Evolutionary conservation across 805 yeast genomes (phyloP).

Genomic region (Ogataea corticis): DNA sequence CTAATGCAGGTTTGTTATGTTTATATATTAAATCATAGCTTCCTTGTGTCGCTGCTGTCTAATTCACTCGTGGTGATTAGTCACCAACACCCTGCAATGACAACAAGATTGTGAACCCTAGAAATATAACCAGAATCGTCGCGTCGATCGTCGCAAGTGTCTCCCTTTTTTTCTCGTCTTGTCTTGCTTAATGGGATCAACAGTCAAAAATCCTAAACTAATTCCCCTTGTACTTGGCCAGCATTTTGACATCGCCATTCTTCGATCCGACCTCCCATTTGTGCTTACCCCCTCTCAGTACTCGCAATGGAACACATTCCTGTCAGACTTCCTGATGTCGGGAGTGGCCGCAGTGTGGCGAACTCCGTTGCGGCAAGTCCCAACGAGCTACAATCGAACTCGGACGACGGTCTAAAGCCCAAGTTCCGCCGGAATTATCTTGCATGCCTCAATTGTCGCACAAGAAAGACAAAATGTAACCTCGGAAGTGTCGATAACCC

Average conservation of each 20-base stretch:
- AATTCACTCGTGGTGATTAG: too few species aligned
- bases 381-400: background rate
- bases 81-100: too few species aligned
- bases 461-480: conserved; percentile 84
- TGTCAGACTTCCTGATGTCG: too few species aligned
- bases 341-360: too few species aligned
- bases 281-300: background rate
- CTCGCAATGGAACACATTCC: too few species aligned
- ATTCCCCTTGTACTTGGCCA: too few species aligned
- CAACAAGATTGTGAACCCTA: too few species aligned
- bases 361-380: background rate
- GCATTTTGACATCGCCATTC: too few species aligned
- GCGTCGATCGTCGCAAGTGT: conserved; percentile 11
- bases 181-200: too few species aligned
- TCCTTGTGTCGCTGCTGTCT: too few species aligned
- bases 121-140: conserved; percentile 1
- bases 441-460: conserved; percentile 86
- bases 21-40: background rate
- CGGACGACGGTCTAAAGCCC: conserved; percentile 10
- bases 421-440: conserved; percentile 64
- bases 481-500: conserved; percentile 76
- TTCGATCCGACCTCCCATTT: background rate
- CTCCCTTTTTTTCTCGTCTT: conserved; percentile 1
- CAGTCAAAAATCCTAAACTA: too few species aligned
- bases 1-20: conserved; percentile 1